phyloP scores from a whole-genome alignment of 768 basidiomycete species.

The Clitopilus hobsonii region DNA sequence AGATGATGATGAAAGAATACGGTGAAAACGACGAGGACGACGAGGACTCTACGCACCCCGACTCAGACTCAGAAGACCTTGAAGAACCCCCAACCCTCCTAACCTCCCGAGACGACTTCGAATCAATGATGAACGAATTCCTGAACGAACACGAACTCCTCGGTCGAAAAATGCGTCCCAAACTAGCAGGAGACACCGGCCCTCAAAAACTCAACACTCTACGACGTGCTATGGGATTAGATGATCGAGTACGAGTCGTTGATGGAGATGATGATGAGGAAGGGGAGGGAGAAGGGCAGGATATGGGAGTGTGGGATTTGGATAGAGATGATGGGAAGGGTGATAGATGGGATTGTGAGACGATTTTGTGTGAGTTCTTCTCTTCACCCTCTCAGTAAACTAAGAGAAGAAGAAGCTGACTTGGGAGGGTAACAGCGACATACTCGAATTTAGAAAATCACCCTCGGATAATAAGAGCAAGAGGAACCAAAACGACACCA shows the following conservation, averaged over 20 bases:
- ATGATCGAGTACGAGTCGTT: conserved; percentile 50
- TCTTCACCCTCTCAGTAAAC: too few relatives aligned
- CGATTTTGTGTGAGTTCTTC: conserved; percentile 75
- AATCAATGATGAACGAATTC: conserved; percentile 90
- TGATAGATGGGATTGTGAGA: conserved; percentile 94
- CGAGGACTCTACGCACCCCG: conserved; percentile 22
- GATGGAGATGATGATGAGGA: conserved; percentile 39
- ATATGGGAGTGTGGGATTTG: conserved; percentile 29
- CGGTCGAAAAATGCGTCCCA: conserved; percentile 79
- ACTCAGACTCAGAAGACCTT: conserved; percentile 45
- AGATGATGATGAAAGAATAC: conserved; percentile 83
- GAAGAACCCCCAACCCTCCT: conserved; percentile 72
- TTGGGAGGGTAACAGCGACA: conserved; percentile 57
- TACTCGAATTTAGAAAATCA: conserved; percentile 99
- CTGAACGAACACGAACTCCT: conserved; percentile 86
- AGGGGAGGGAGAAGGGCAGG: conserved; percentile 26
- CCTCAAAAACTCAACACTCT: conserved; percentile 78
- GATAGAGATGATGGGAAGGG: conserved; percentile 59
- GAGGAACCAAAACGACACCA: conserved; percentile 44
- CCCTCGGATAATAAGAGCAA: conserved; percentile 77
- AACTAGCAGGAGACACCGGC: conserved; percentile 67
- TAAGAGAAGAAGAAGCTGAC: conserved; percentile 3
- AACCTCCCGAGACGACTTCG: conserved; percentile 85
- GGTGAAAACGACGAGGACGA: conserved; percentile 47
- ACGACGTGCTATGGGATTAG: conserved; percentile 72